These are phyloP conservation scores for Lepidopterella palustris DNA, from an alignment of 495 filamentous ascomycete genomes.

Conservation along the genomic window DNA sequence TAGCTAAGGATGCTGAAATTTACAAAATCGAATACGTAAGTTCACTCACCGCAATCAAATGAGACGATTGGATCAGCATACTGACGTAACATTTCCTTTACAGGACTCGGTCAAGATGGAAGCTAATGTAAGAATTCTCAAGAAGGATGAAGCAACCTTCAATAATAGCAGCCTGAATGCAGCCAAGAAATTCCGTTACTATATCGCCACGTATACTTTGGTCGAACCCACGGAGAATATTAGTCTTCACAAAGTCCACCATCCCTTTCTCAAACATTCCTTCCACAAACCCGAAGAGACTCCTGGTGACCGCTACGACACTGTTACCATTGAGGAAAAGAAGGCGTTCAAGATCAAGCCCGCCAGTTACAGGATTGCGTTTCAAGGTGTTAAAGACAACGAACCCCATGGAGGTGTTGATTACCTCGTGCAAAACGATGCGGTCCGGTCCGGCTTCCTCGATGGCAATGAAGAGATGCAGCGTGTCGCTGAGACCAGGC, in stretches of 20 bases:
- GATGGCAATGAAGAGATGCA: constrained; percentile 35
- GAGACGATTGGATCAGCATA: background rate
- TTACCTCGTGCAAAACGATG: constrained; percentile 15
- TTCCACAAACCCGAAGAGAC: constrained; percentile 52
- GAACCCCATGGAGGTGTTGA: constrained; percentile 5
- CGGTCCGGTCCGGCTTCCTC: constrained; percentile 2
- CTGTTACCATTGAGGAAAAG: constrained; percentile 17
- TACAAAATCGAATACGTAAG: constrained; percentile 81
- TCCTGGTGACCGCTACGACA: constrained; percentile 19
- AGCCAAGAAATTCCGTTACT: constrained; percentile 77
- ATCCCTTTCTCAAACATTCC: constrained; percentile 67
- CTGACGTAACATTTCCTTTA: constrained; percentile 11
- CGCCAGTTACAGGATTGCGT: constrained; percentile 15
- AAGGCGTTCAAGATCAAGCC: constrained; percentile 14
- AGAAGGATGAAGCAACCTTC: constrained; percentile 75
- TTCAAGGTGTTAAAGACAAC: constrained; percentile 4
- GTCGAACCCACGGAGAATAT: constrained; percentile 87
- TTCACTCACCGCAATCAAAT: constrained; percentile 18
- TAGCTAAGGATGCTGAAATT: constrained; percentile 82
- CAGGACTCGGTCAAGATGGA: constrained; percentile 45
- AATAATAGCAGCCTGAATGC: constrained; percentile 47
- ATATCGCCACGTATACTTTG: constrained; percentile 83
- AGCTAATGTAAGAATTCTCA: constrained; percentile 62
- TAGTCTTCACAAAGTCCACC: constrained; percentile 53
- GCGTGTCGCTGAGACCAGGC: constrained; percentile 36